Evolutionary conservation across 345 rosid genomes (phyloP), one percentile per base, ranked within the genome.

Genomic region (Kernera saxatilis): DNA sequence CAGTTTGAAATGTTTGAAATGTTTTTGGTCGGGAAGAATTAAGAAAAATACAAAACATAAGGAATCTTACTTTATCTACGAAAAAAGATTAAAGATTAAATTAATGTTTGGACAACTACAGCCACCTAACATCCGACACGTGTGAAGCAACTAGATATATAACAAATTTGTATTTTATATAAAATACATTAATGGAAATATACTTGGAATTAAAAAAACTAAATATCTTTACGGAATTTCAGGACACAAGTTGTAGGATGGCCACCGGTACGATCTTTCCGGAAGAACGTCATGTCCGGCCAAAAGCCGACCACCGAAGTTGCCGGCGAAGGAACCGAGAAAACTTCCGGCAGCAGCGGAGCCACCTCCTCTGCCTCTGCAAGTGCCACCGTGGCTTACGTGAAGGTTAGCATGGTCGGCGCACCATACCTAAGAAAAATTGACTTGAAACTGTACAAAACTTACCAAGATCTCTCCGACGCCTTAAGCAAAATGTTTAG

Each of bases 171-270:
- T n/a, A n/a, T 18, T 18, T 2, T 8, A 6, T 10, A 43, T n/a
- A 29, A n/a, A 17, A 4, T 6, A 54, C 14, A 8, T 41, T 18
- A 8, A 25, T 25, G 12, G n/a, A n/a, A 2, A 25, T 64, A 27
- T 37, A 40, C 12, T 14, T 26, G 5, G 51, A 21, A 46, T 48
- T n/a, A 40, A 15, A 7, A 14, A 19, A 41, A 3, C 13, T 6
- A 15, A 14, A 2, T 23, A 71, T 39, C 0, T 3, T 26, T 49
- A 19, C 21, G 32, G 26, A 37, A 61, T 73, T 69, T 67, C 82
- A 89, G 96, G 86, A 77, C 91, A 59, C 96, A 87, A 76, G 92
- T 89, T 19, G 92, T 89, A 75, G 96, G 96, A 36, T 89, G 96
- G 96, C 96, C 96, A 48, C 96, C 96, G 5, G 88, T 90, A 17